Evolutionary conservation across 257 asterid species (phyloP).

Genomic region (Nicotiana sylvestris): DNA sequence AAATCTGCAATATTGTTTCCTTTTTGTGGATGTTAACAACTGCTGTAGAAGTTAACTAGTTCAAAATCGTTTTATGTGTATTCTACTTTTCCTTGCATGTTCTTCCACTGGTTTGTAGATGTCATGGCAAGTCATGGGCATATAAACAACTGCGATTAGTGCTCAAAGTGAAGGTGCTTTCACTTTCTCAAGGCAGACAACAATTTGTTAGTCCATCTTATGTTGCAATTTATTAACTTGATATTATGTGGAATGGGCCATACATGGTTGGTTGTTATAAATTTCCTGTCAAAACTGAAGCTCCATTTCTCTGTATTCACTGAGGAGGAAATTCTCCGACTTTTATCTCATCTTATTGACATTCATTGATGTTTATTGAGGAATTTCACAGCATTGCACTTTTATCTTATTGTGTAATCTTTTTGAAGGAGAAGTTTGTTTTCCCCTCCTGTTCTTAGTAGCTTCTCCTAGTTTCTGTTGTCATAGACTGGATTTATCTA

Average conservation of each 20-base stretch:
- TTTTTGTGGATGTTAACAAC: constrained; percentile 38
- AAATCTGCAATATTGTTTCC: constrained; percentile 24
- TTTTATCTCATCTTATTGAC: neutral
- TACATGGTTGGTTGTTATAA: constrained; percentile 6
- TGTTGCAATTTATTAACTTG: constrained; percentile 39
- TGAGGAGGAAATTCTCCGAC: neutral
- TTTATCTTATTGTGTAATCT: neutral
- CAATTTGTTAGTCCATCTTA: constrained; percentile 50
- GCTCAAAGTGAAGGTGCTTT: constrained; percentile 84
- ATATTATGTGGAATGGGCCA: constrained; percentile 26
- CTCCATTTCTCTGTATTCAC: neutral
- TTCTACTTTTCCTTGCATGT: constrained; percentile 84
- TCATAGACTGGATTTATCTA: neutral
- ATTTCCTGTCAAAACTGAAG: neutral
- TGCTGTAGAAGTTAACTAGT: constrained; percentile 33
- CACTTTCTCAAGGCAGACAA: constrained; percentile 88
- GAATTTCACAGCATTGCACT: neutral
- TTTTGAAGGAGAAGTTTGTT: neutral
- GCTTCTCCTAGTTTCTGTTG: neutral
- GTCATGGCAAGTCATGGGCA: constrained; percentile 84
- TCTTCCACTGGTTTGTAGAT: constrained; percentile 84
- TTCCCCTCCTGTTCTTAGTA: neutral
- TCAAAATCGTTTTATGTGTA: constrained; percentile 42
- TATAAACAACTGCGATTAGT: constrained; percentile 71
- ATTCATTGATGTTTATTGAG: neutral